A percentile compares a stretch with the other conserved stretches of the same genome.
Evolutionary conservation across 2,329 filamentous ascomycete species (phyloP).

Genomic region (Diplodia sapinea): DNA sequence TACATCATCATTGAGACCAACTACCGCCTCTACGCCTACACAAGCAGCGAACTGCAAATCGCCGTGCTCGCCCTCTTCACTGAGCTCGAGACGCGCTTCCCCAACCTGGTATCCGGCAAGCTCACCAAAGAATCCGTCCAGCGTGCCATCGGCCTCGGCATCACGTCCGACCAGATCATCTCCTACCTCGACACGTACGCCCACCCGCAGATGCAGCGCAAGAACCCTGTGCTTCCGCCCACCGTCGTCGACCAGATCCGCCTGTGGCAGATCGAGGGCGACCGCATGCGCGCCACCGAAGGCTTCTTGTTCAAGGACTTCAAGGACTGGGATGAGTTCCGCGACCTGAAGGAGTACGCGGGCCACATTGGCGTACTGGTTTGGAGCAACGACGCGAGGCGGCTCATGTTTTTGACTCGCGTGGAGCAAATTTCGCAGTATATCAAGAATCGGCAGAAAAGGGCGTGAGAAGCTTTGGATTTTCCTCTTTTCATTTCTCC

Average conservation of each 20-base stretch:
- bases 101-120: constrained; percentile 91
- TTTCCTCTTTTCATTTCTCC: not conserved
- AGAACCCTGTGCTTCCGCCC: constrained; percentile 79
- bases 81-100: constrained; percentile 86
- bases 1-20: constrained; percentile 98
- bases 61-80: constrained; percentile 90
- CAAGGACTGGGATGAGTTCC: constrained; percentile 71
- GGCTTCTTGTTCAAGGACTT: constrained; percentile 95
- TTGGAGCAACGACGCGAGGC: constrained; percentile 80
- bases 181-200: constrained; percentile 90
- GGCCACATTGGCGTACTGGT: constrained; percentile 88
- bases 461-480: constrained; percentile 1
- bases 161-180: constrained; percentile 94
- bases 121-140: constrained; percentile 88
- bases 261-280: constrained; percentile 96
- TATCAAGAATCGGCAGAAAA: constrained; percentile 33
- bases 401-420: constrained; percentile 90
- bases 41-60: constrained; percentile 90
- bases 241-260: constrained; percentile 98
- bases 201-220: constrained; percentile 88
- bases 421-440: constrained; percentile 81
- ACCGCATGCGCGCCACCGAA: constrained; percentile 82
- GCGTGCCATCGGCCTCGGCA: constrained; percentile 84
- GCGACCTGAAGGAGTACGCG: constrained; percentile 74
- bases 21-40: constrained; percentile 97